Evolutionary conservation across 75 land plant species (phyloP), one percentile per base, ranked within the genome.

Genomic region (Pseudotsuga menziesii): DNA sequence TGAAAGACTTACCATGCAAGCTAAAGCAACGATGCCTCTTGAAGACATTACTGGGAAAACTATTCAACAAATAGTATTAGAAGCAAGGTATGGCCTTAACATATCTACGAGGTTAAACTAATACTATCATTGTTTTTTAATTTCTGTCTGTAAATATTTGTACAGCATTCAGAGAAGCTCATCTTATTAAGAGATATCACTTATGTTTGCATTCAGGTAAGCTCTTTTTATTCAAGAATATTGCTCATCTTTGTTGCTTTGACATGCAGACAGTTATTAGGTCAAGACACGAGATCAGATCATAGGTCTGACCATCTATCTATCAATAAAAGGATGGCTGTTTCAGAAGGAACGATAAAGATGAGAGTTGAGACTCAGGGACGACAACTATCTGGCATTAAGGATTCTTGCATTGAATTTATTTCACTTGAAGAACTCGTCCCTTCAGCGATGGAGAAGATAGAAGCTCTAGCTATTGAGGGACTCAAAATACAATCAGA

Each of bases 401-500:
- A 6, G 27, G 29, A 58, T 13, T 16, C 29, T 75, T 2, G 14
- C 12, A 78, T 75, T 82, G 80, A 84, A 27, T 73, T 64, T 63
- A 55, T 83, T 80, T 75, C 66, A 25, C 61, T 86, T 27, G 88
- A 86, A 26, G 88, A 86, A 15, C 64, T 86, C 13, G 82, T 86
- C 55, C 86, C 85, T 23, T 26, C 78, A 77, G 88, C 88, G 9
- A 83, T 86, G 85, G 77, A 79, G 56, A 83, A 86, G 52, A 83
- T 86, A 6, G 88, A 86, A 72, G 79, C 85, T 14, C 77, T 86
- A 23, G 88, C 86, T 3, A 29, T 86, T 54, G 82, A 86, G 58
- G 88, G 88, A 14, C 74, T 86, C 76, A 86, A 86, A 59, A 83
- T 86, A 61, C 88, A 86, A 58, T 58, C 86, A 35, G 85, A 86